Conservation (phyloP, 2,329 filamentous ascomycete species). For the Massarina eburnea region DNA sequence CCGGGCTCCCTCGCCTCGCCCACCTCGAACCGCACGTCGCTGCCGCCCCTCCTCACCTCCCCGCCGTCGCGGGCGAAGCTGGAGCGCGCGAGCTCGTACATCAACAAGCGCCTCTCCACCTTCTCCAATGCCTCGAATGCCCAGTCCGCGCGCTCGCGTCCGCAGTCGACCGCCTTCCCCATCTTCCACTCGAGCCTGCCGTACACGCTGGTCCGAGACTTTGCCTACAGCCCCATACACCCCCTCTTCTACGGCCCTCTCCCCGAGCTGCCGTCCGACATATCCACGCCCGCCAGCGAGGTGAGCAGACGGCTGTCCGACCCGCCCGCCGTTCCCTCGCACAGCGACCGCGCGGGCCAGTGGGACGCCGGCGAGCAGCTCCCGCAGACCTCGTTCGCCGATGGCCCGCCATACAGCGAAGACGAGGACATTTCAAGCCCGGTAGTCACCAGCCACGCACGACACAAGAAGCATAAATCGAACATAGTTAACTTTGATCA, state of each 20-base stretch:
- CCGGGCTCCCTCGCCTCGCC: conserved; percentile 31
- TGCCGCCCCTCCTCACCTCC: conserved; percentile 56
- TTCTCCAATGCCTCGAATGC: conserved; percentile 71
- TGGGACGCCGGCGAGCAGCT: conserved; percentile 67
- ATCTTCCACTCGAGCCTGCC: conserved; percentile 81
- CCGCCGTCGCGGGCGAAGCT: conserved; percentile 54
- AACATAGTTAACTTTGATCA: conserved; percentile 46
- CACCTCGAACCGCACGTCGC: conserved; percentile 42
- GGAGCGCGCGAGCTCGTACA: conserved; percentile 68
- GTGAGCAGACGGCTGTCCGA: conserved; percentile 77
- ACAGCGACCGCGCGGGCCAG: conserved; percentile 63
- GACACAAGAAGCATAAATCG: conserved; percentile 77
- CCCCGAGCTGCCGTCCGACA: conserved; percentile 73
- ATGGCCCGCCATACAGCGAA: conserved; percentile 88
- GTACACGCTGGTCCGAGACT: conserved; percentile 92
- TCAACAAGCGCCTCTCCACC: conserved; percentile 79
- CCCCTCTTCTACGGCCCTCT: conserved; percentile 94
- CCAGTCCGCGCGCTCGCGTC: conserved; percentile 66
- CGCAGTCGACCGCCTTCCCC: conserved; percentile 78
- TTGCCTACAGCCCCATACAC: conserved; percentile 82
- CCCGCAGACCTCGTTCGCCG: conserved; percentile 76
- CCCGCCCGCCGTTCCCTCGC: conserved; percentile 70
- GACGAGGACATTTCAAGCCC: conserved; percentile 94
- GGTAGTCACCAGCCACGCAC: conserved; percentile 72
- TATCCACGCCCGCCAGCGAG: conserved; percentile 85